These are phyloP conservation scores for Phytophthora ohioensis DNA, from an alignment of 352 stramenopile species.

Conservation along the genomic window DNA sequence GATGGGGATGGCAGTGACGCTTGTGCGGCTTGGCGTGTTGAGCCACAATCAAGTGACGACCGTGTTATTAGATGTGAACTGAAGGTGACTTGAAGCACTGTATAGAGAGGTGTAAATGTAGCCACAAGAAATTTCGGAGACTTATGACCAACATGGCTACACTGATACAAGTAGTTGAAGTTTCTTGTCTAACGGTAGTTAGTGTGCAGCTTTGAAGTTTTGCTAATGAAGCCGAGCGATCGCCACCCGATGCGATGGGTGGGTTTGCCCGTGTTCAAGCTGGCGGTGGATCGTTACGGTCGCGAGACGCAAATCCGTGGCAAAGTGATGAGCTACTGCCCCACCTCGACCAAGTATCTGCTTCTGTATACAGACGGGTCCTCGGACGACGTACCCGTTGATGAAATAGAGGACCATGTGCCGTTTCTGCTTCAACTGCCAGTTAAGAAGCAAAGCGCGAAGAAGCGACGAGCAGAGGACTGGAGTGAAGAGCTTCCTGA, in stretches of 20 bases:
- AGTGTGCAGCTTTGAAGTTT: not conserved
- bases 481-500: not conserved
- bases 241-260: constrained; percentile 14
- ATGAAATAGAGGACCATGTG: constrained; percentile 31
- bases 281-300: constrained; percentile 1
- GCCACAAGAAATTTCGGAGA: constrained; percentile 24
- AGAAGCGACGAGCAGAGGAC: not conserved
- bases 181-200: constrained; percentile 6
- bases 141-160: constrained; percentile 18
- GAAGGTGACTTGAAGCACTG: constrained; percentile 10
- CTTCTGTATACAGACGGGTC: constrained; percentile 28
- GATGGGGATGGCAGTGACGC: not conserved
- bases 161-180: constrained; percentile 1
- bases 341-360: constrained; percentile 9
- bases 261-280: constrained; percentile 22
- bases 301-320: constrained; percentile 16
- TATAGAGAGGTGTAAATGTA: constrained; percentile 21
- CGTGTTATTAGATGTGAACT: constrained; percentile 8
- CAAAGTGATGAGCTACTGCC: constrained; percentile 16
- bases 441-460: not conserved
- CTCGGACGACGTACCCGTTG: constrained; percentile 12
- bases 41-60: constrained; percentile 14
- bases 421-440: constrained; percentile 15
- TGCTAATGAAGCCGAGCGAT: constrained; percentile 10
- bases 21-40: constrained; percentile 15